Percentiles rank a stretch among this genome's conserved stretches.
Evolutionary conservation across 2,329 filamentous ascomycete genomes (phyloP).

Genomic region (Dichotomopilus funicola): DNA sequence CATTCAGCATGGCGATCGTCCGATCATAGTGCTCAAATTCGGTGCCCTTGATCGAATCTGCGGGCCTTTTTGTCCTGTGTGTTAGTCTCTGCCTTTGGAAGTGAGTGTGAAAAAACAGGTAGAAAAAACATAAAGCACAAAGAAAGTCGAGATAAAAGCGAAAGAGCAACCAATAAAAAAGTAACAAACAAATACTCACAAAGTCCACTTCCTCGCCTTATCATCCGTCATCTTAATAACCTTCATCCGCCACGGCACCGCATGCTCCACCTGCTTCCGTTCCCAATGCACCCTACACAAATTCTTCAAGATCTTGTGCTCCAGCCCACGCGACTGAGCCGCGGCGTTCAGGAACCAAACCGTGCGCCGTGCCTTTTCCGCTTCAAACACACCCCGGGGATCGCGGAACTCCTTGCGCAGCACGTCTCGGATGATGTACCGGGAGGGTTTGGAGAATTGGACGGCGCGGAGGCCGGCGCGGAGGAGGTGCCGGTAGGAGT

Average conservation of each 20-base stretch:
- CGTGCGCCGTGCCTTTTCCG: constrained; percentile 54
- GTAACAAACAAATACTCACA: constrained; percentile 19
- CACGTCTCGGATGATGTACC: constrained; percentile 54
- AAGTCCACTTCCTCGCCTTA: constrained; percentile 8
- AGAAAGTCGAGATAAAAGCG: neutral
- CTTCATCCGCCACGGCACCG: constrained; percentile 26
- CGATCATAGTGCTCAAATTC: constrained; percentile 59
- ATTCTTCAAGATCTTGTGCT: constrained; percentile 67
- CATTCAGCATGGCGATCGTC: constrained; percentile 67
- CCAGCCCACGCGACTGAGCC: constrained; percentile 54
- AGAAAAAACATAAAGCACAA: neutral
- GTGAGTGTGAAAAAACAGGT: neutral
- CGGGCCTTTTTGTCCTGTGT: constrained; percentile 11
- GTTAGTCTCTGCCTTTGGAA: constrained; percentile 5
- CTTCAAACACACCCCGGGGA: constrained; percentile 39
- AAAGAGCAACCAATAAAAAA: neutral
- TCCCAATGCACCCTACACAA: constrained; percentile 48
- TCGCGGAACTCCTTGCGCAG: constrained; percentile 55
- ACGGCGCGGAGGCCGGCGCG: constrained; percentile 62
- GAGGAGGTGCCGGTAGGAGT: constrained; percentile 65
- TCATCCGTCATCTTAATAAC: constrained; percentile 5
- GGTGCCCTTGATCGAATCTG: constrained; percentile 22
- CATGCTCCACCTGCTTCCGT: constrained; percentile 26
- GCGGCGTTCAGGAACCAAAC: constrained; percentile 65
- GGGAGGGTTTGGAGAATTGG: constrained; percentile 62